Base-by-base conservation (phyloP, 176 grass and related monocot species). In the Ananas comosus region DNA sequence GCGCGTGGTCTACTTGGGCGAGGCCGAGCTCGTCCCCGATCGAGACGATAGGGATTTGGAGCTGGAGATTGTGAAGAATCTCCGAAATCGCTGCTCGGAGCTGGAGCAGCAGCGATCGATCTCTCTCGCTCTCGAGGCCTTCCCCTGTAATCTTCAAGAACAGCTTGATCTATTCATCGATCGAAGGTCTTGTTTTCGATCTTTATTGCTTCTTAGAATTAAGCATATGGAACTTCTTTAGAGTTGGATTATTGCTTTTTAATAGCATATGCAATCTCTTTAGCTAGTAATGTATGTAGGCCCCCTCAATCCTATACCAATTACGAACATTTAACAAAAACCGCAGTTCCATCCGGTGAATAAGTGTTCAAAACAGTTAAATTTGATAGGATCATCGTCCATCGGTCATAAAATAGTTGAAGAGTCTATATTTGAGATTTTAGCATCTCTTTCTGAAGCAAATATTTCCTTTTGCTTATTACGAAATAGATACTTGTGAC, bases 21-120 rank as follows among this genome's bases (percentile, higher is more conserved):
- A 97, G 82, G 80, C 89, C 53, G 94, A 97, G 86, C 83, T 90
- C 84, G 89, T 93, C 59, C 89, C 89, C 17, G 89, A 97, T 73
- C 83, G 84, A 61, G 86, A 93, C 48, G 94, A 97, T 77, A 75
- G 79, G 80, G 64, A 68, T 72, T 66, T 97, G 13, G 89, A 97
- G 73, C 78, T 93, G 59, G 94, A 97, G 78, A 92, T 97, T 27
- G 71, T 97, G 3, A 80, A 70, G 80, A 93, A 88, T 69, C 79
- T 97, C 52, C 76, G 77, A 3, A 77, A 42, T 14, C 69, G 69
- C 2, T 97, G 89, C 65, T 68, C 78, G 0, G 89, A 92, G 65
- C 69, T 75, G 0, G 89, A 92, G 65, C 69, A 72, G 12, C 75
- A 86, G 9, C 80, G 79, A 81, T 71, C 48, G 51, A 64, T 93